These are phyloP conservation scores for Coriolopsis trogii DNA, from an alignment of 1,284 basidiomycete species.

Conservation along the genomic window DNA sequence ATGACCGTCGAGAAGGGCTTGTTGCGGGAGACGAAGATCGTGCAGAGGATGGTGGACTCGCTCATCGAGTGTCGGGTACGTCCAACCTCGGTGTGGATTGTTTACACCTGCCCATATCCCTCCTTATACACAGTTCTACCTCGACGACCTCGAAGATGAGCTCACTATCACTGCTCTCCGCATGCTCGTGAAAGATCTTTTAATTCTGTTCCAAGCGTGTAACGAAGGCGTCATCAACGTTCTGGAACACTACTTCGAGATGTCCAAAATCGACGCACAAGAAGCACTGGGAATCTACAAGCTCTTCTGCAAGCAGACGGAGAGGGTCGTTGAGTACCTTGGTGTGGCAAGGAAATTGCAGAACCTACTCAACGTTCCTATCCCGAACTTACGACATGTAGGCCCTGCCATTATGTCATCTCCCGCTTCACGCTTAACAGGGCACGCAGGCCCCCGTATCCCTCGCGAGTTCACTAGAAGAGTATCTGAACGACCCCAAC, in stretches of 20 bases:
- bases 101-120: background rate
- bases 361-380: slow-evolving; percentile 89
- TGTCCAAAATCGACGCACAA: slow-evolving; percentile 91
- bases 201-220: slow-evolving; percentile 94
- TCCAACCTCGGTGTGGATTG: background rate
- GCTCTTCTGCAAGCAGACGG: slow-evolving; percentile 94
- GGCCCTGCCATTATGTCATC: background rate
- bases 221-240: slow-evolving; percentile 99
- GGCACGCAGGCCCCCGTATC: slow-evolving; percentile 83
- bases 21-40: slow-evolving; percentile 87
- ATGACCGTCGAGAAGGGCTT: slow-evolving; percentile 97
- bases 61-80: slow-evolving; percentile 87
- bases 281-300: slow-evolving; percentile 91
- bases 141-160: slow-evolving; percentile 92
- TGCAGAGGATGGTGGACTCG: slow-evolving; percentile 88
- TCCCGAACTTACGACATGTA: slow-evolving; percentile 95
- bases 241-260: slow-evolving; percentile 98
- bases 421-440: background rate
- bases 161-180: slow-evolving; percentile 87
- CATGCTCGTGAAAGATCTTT: slow-evolving; percentile 96
- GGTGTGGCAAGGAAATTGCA: slow-evolving; percentile 92
- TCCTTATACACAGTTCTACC: slow-evolving; percentile 72
- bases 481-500: slow-evolving; percentile 94
- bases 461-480: slow-evolving; percentile 90
- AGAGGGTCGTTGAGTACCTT: slow-evolving; percentile 92